Evolutionary conservation across 2,329 filamentous ascomycete species (phyloP), one percentile per base, ranked within the genome.

Genomic region (Aureobasidium vineae): DNA sequence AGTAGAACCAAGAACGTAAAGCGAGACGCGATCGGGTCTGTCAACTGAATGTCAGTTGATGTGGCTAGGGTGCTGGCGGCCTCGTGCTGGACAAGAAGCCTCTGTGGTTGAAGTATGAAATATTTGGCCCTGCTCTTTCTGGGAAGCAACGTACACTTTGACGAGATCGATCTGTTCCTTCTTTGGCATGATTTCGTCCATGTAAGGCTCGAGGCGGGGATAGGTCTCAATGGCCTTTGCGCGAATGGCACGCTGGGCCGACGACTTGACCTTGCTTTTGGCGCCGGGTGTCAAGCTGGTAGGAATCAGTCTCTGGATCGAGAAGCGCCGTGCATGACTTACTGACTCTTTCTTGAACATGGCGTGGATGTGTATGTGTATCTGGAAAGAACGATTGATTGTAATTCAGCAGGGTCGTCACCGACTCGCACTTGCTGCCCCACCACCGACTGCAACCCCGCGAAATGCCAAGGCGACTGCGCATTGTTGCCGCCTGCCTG

Each of bases 181-280:
- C 80, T 98, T 98, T 60, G 95, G 95, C 71, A 99, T 84, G 73
- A 98, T 88, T 77, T 96, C 91, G 78, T 99, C 95, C 79, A 97
- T 96, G 80, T 92, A 86, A 0, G 91, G 90, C 71, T 88, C 87
- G 61, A 98, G 89, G 61, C 91, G 86, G 2, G 95, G 95, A 80
- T 96, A 97, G 63, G 90, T 90, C 67, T 91, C 84, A 70, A 95
- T 82, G 71, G 98, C 86, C 74, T 91, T 91, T 74, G 88, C 84
- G 72, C 95, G 91, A 73, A 99, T 88, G 70, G 83, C 86, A 75
- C 95, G 91, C 82, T 97, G 93, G 66, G 92, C 91, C 28, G 92
- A 97, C 70, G 94, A 97, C 82, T 98, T 99, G 79, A 98, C 91
- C 84, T 98, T 98, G 73, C 92, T 92, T 81, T 95, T 96, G 66